These are phyloP conservation scores for Periconia sp. DNA, from an alignment of 2,329 filamentous ascomycete species.

Conservation along the genomic window DNA sequence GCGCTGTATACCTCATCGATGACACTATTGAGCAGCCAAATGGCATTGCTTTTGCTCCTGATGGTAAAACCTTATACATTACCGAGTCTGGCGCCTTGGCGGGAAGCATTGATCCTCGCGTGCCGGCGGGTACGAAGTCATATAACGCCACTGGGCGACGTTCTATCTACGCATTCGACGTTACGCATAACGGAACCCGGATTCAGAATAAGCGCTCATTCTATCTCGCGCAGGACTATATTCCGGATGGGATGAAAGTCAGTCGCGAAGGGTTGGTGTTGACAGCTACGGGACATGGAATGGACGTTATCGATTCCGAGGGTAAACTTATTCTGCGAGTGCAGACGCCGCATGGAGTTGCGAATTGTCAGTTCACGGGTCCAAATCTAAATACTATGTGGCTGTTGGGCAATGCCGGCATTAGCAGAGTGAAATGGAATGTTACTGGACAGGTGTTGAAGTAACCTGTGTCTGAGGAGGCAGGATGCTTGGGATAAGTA, in stretches of 20 bases:
- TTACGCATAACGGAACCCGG: neutral
- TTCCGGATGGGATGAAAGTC: neutral
- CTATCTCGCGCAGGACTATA: neutral
- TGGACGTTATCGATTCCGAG: neutral
- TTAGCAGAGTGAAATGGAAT: slow-evolving; percentile 2
- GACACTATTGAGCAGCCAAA: neutral
- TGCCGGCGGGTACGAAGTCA: slow-evolving; percentile 3
- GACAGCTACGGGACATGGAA: neutral
- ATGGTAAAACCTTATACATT: slow-evolving; percentile 5
- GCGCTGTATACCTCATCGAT: neutral
- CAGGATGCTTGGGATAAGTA: too few species aligned
- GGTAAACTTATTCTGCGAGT: neutral
- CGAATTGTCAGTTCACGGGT: neutral
- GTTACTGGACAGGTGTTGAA: too few species aligned
- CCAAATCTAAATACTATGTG: neutral
- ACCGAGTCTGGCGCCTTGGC: neutral
- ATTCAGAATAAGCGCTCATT: neutral
- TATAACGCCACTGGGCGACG: slow-evolving; percentile 1
- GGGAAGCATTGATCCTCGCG: neutral
- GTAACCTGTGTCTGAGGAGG: too few species aligned
- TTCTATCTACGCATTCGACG: slow-evolving; percentile 1
- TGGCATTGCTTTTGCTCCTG: slow-evolving; percentile 1
- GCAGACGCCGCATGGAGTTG: neutral
- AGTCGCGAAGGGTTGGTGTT: neutral
- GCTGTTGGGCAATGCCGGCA: neutral